These are phyloP conservation scores for Jaltomata sinuosa DNA, from an alignment of 257 asterid species.

Conservation along the genomic window DNA sequence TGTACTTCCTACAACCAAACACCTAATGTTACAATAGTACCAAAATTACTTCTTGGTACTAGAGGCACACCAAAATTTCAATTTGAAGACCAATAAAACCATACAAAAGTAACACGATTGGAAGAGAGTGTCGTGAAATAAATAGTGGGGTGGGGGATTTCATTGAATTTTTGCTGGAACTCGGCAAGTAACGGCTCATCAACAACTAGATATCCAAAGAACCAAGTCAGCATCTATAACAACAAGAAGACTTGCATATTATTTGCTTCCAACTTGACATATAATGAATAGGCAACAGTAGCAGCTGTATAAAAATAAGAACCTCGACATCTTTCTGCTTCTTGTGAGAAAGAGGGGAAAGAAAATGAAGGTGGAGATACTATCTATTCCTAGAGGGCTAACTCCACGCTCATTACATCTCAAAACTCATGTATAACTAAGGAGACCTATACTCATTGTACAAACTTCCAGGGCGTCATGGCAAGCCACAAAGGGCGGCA, in stretches of 20 bases:
- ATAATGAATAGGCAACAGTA: neutral
- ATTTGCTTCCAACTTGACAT: neutral
- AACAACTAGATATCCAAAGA: neutral
- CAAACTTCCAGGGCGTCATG: constrained; percentile 13
- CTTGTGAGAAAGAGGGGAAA: constrained; percentile 19
- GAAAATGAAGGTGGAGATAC: constrained; percentile 31
- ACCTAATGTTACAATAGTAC: neutral
- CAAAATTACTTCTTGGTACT: neutral
- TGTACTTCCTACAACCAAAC: neutral
- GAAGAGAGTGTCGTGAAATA: neutral
- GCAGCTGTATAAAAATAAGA: neutral
- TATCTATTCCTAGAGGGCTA: constrained; percentile 14
- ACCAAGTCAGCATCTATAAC: neutral
- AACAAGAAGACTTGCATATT: neutral
- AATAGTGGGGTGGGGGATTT: neutral
- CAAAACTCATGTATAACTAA: constrained; percentile 18
- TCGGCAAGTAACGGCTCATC: neutral
- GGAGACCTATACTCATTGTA: constrained; percentile 36
- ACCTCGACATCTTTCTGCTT: neutral
- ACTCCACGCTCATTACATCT: constrained; percentile 31
- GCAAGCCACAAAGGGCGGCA: constrained; percentile 9
- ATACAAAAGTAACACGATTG: neutral
- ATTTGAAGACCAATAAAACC: neutral
- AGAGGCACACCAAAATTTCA: neutral
- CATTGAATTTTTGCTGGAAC: neutral